These are phyloP conservation scores for Trichophyton schoenleinii DNA, from an alignment of 2,329 filamentous ascomycete genomes.

Conservation along the genomic window DNA sequence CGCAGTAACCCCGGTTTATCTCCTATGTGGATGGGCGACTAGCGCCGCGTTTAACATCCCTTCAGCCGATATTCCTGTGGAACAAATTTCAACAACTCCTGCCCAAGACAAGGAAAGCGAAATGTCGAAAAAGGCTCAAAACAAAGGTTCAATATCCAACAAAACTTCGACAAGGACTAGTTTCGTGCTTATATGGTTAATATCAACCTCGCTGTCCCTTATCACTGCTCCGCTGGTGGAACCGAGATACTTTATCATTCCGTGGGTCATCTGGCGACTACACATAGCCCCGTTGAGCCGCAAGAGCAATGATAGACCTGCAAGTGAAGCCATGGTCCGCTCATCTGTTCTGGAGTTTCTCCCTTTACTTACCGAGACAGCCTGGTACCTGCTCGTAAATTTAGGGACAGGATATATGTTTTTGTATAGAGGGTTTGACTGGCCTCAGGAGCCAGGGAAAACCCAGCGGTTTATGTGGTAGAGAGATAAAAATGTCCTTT, in stretches of 20 bases:
- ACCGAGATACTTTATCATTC: conserved; percentile 88
- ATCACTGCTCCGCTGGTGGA: conserved; percentile 86
- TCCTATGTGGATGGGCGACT: conserved; percentile 54
- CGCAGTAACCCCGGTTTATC: conserved; percentile 56
- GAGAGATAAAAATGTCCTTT: neutral
- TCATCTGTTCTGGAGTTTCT: conserved; percentile 5
- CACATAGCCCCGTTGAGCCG: conserved; percentile 48
- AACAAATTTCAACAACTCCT: neutral
- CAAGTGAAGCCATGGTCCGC: neutral
- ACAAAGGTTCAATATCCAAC: neutral
- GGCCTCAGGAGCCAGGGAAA: conserved; percentile 45
- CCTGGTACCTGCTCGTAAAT: conserved; percentile 46
- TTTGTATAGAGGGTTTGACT: conserved; percentile 44
- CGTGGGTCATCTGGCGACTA: conserved; percentile 86
- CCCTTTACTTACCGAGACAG: conserved; percentile 38
- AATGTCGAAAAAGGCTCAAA: neutral
- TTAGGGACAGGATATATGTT: conserved; percentile 43
- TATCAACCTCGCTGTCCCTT: conserved; percentile 63
- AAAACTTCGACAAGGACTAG: neutral
- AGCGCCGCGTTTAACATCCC: conserved; percentile 47
- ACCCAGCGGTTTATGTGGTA: conserved; percentile 51
- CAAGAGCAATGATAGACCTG: neutral
- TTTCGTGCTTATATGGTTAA: conserved; percentile 51
- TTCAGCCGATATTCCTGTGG: neutral
- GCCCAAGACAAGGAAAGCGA: neutral